Conservation (phyloP, 2,329 filamentous ascomycete genomes). For the Tolypocladium ovalisporum region DNA sequence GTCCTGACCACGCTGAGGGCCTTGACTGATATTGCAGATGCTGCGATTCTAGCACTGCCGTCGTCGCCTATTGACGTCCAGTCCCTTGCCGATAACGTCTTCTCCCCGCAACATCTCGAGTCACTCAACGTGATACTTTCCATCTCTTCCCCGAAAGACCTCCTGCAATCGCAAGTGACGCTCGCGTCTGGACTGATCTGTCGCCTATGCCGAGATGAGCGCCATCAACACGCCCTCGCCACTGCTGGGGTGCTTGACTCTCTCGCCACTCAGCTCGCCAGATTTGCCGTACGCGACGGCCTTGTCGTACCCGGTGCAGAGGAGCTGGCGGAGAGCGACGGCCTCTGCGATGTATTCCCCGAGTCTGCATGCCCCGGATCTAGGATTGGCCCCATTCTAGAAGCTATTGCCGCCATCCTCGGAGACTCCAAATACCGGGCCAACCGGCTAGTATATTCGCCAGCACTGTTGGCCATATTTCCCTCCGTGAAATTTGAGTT, state of each 20-base stretch:
- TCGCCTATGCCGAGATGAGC: slow-evolving; percentile 54
- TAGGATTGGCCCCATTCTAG: slow-evolving; percentile 59
- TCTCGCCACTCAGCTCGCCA: slow-evolving; percentile 62
- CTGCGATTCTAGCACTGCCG: slow-evolving; percentile 44
- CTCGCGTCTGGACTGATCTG: slow-evolving; percentile 47
- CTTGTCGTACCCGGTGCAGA: slow-evolving; percentile 58
- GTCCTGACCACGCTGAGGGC: slow-evolving; percentile 64
- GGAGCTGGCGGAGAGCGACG: slow-evolving; percentile 39
- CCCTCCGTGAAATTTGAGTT: slow-evolving; percentile 45
- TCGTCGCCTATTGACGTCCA: slow-evolving; percentile 34
- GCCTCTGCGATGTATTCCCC: slow-evolving; percentile 47
- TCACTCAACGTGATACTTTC: slow-evolving; percentile 56
- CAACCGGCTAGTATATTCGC: slow-evolving; percentile 58
- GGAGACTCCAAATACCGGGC: slow-evolving; percentile 70
- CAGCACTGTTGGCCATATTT: slow-evolving; percentile 58
- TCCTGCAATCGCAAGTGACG: slow-evolving; percentile 49
- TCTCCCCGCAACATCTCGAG: slow-evolving; percentile 48
- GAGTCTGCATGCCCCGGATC: slow-evolving; percentile 46
- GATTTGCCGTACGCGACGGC: slow-evolving; percentile 56
- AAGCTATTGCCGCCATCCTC: slow-evolving; percentile 67
- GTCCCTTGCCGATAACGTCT: slow-evolving; percentile 53
- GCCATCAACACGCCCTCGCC: slow-evolving; percentile 60
- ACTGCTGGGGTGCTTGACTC: slow-evolving; percentile 67
- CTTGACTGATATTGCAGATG: slow-evolving; percentile 60
- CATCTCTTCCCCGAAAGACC: slow-evolving; percentile 39